phyloP scores from a whole-genome alignment of 495 filamentous ascomycete species.

The Penicillium desertorum region DNA sequence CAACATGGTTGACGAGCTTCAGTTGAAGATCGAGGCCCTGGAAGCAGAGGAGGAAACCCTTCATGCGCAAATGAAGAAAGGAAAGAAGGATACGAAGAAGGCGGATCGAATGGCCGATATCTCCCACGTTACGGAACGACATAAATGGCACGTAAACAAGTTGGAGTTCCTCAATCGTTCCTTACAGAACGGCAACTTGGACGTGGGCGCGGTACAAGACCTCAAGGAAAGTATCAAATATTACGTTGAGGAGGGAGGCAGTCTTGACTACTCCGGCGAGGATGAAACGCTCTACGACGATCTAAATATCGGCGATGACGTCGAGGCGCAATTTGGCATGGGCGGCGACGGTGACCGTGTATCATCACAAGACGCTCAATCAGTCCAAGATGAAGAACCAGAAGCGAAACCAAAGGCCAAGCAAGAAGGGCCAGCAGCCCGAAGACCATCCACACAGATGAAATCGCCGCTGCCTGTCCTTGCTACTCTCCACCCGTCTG shows the following conservation, averaged over 20 bases:
- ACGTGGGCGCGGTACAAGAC: conserved; percentile 78
- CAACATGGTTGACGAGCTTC: conserved; percentile 87
- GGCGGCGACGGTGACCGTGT: conserved; percentile 76
- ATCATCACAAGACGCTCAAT: conserved; percentile 94
- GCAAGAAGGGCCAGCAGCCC: conserved; percentile 46
- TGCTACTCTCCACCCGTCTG: conserved; percentile 65
- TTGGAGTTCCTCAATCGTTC: conserved; percentile 87
- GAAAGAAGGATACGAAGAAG: conserved; percentile 79
- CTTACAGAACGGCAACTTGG: conserved; percentile 88
- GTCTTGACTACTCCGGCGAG: conserved; percentile 78
- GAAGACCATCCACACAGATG: conserved; percentile 85
- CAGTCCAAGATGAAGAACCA: conserved; percentile 76
- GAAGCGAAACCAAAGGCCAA: conserved; percentile 61
- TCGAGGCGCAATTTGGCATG: conserved; percentile 80
- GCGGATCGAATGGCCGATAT: conserved; percentile 86
- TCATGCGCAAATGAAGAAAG: conserved; percentile 88
- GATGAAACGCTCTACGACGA: conserved; percentile 97
- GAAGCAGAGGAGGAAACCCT: conserved; percentile 89
- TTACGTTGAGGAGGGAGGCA: conserved; percentile 88
- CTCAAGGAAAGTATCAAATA: conserved; percentile 90
- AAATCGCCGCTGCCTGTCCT: conserved; percentile 90
- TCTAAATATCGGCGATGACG: conserved; percentile 83
- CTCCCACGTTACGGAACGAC: conserved; percentile 77
- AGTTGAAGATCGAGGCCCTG: conserved; percentile 84
- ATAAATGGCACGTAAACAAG: conserved; percentile 95